Percentiles rank a stretch among this genome's conserved stretches.
These are phyloP conservation scores for Fraxinus cuspidata DNA, from an alignment of 257 asterid species.

Conservation along the genomic window DNA sequence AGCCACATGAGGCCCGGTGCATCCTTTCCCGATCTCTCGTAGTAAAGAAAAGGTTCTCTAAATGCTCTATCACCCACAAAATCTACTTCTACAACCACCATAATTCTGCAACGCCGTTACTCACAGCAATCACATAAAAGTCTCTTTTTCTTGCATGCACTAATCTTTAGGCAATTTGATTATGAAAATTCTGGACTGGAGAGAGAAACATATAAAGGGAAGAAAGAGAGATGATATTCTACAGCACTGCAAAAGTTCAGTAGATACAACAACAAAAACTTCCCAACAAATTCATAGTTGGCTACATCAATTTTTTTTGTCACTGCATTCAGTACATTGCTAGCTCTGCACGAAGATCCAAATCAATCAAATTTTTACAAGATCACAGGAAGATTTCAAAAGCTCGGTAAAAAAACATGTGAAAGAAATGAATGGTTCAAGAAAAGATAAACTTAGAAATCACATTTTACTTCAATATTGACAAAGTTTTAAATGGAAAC, in stretches of 20 bases:
- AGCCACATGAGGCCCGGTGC: background rate
- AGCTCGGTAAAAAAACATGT: background rate
- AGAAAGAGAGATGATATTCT: slow-evolving; percentile 1
- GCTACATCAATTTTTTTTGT: background rate
- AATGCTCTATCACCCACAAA: background rate
- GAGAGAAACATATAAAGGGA: background rate
- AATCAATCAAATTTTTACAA: background rate
- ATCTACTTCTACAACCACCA: slow-evolving; percentile 1
- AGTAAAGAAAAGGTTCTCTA: background rate
- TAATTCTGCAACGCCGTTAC: background rate
- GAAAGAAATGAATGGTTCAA: slow-evolving; percentile 8
- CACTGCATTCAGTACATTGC: background rate
- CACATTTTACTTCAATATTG: background rate
- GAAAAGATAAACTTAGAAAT: slow-evolving; percentile 1
- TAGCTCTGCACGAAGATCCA: background rate
- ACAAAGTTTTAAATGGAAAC: too few species aligned
- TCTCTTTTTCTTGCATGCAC: slow-evolving; percentile 10
- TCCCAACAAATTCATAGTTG: background rate
- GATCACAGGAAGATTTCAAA: background rate
- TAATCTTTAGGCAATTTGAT: background rate
- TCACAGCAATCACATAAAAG: slow-evolving; percentile 24
- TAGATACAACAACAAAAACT: background rate
- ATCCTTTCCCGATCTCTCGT: background rate
- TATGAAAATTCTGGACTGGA: background rate
- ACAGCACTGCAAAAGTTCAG: background rate